These are phyloP conservation scores for Solanum clarkiae DNA, from an alignment of 257 asterid species.

Conservation along the genomic window DNA sequence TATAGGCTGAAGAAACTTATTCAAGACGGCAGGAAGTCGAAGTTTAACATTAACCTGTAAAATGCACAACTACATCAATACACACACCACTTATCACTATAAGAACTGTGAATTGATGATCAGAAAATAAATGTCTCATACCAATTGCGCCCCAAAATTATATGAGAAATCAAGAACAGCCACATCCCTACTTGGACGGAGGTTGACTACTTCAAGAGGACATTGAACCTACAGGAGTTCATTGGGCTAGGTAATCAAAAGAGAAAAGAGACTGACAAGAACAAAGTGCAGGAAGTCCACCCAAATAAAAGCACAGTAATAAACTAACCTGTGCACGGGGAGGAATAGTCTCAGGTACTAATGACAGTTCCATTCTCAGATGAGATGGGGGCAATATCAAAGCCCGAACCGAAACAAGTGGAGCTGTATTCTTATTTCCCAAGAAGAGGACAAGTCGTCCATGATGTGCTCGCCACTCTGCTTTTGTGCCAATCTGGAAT, in stretches of 20 bases:
- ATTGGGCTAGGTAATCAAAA: background rate
- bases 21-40: slow-evolving; percentile 80
- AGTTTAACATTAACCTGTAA: slow-evolving; percentile 79
- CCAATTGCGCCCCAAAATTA: slow-evolving; percentile 62
- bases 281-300: background rate
- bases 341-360: slow-evolving; percentile 89
- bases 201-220: slow-evolving; percentile 82
- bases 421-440: slow-evolving; percentile 80
- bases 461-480: slow-evolving; percentile 90
- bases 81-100: background rate
- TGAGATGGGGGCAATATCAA: slow-evolving; percentile 71
- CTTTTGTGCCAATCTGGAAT: slow-evolving; percentile 85
- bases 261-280: background rate
- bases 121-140: slow-evolving; percentile 9
- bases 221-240: slow-evolving; percentile 58
- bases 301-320: background rate
- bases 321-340: slow-evolving; percentile 84
- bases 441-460: slow-evolving; percentile 85
- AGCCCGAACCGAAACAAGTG: slow-evolving; percentile 75
- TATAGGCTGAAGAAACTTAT: slow-evolving; percentile 80
- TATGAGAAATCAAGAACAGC: slow-evolving; percentile 88
- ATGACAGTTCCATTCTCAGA: slow-evolving; percentile 64
- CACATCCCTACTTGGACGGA: slow-evolving; percentile 81
- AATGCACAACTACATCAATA: background rate
- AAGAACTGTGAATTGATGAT: background rate